Base-by-base conservation (phyloP, 2,329 filamentous ascomycete genomes). In the Cladorrhinum sp. region DNA sequence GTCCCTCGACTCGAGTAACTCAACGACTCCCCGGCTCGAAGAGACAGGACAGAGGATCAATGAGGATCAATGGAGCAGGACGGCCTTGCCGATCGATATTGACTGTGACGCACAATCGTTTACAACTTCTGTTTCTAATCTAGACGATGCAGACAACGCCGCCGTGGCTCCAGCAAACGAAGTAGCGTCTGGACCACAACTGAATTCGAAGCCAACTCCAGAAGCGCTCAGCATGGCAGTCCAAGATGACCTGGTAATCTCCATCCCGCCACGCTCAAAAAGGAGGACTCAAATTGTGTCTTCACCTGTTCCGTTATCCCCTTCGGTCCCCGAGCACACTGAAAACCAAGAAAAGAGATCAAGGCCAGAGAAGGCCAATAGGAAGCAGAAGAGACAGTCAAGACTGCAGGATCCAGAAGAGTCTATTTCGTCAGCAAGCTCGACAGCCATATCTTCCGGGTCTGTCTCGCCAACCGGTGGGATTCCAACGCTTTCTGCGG, bases 81-180 rank as follows among this genome's bases (percentile, higher is more conserved):
- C 64, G 7, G 67, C 64, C 8, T 51, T 66, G 52, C 64, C 65
- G 5, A 49, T 69, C 36, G 68, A 70, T 14, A 59, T 67, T 16
- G 68, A 70, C 21, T 62, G 54, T 20, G 68, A 69, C 36, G 62
- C 65, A 5, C 64, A 70, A 18, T 64, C 68, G 3, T 66, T 66
- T 46, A 65, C 55, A 5, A 65, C 63, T 12, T 63, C 62, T 3
- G 54, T 64, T 30, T 62, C 60, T 21, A 60, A 65, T 28, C 39
- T 65, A 9, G 66, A 66, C 33, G 60, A 63, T 12, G 21, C 57
- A 8, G 56, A 66, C 14, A 52, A 54, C 28, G 36, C 42, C 12
- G 55, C 61, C 12, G 14, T 12, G 14, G 33, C 33, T 10, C 8
- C 9, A 36, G n/a, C n/a, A 7, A 46, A 20, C 16, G 14, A 46